Evolutionary conservation across 257 asterid genomes (phyloP).

Genomic region (Petrea volubilis): DNA sequence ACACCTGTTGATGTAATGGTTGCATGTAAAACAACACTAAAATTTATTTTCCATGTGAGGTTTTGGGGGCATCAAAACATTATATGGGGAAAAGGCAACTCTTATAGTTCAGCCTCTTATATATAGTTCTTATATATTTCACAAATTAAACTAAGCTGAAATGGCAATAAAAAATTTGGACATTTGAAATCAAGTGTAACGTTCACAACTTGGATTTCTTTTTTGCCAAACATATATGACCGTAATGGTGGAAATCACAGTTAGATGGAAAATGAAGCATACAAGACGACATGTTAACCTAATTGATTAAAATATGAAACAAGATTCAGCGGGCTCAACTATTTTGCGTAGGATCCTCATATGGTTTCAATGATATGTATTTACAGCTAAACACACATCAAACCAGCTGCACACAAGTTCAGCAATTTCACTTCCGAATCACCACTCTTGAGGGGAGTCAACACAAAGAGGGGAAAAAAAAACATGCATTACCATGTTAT

Average conservation of each 20-base stretch:
- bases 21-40: too few species aligned
- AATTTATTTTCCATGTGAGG: too few species aligned
- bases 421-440: background rate
- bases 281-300: background rate
- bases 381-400: background rate
- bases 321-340: background rate
- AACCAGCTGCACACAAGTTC: background rate
- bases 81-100: too few species aligned
- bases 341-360: background rate
- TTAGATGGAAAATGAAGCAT: background rate
- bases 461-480: background rate
- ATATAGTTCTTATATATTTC: too few species aligned
- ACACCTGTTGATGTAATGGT: too few species aligned
- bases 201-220: background rate
- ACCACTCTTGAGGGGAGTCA: background rate
- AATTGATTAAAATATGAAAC: background rate
- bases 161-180: too few species aligned
- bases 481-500: too few species aligned
- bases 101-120: too few species aligned
- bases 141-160: too few species aligned
- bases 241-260: background rate
- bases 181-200: too few species aligned
- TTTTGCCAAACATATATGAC: background rate
- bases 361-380: background rate
- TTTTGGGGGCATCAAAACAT: too few species aligned